Percentiles rank a stretch among this genome's conserved stretches.
phyloP scores from a whole-genome alignment of 169 alveolate species.

The Cryptosporidium parvum region DNA sequence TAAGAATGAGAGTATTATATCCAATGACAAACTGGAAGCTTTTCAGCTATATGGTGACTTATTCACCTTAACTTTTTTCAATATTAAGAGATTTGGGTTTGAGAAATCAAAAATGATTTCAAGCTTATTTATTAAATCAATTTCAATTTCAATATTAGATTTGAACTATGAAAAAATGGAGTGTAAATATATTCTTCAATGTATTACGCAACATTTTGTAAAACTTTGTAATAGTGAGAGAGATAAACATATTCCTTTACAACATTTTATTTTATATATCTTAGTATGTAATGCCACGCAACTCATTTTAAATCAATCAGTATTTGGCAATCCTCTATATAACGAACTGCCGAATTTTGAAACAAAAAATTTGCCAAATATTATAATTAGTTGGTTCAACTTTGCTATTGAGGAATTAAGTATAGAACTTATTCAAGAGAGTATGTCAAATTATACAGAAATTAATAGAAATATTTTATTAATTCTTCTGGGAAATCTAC shows the following conservation, averaged over 20 bases:
- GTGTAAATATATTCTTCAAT: not conserved
- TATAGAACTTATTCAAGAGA: not conserved
- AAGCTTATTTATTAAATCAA: not conserved
- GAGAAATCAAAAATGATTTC: slow-evolving; percentile 12
- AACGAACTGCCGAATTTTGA: not conserved
- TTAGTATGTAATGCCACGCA: slow-evolving; percentile 2
- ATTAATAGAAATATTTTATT: slow-evolving; percentile 22
- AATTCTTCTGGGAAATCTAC: slow-evolving; percentile 14
- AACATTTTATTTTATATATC: not conserved
- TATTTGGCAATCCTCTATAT: not conserved
- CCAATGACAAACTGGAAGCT: not conserved
- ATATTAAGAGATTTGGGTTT: not conserved
- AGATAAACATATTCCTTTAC: not conserved
- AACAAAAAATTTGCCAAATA: not conserved
- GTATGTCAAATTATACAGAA: not conserved
- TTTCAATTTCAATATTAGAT: slow-evolving; percentile 42
- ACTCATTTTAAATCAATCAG: not conserved
- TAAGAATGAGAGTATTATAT: not conserved
- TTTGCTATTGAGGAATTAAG: not conserved
- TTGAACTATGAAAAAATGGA: slow-evolving; percentile 2
- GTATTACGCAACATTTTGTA: not conserved
- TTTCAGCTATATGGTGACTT: slow-evolving; percentile 36
- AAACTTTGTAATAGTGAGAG: not conserved
- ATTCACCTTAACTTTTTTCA: slow-evolving; percentile 16
- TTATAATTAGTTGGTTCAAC: slow-evolving; percentile 26